Evolutionary conservation across 2,329 filamentous ascomycete species (phyloP).

Genomic region (Pseudogymnoascus sp.): DNA sequence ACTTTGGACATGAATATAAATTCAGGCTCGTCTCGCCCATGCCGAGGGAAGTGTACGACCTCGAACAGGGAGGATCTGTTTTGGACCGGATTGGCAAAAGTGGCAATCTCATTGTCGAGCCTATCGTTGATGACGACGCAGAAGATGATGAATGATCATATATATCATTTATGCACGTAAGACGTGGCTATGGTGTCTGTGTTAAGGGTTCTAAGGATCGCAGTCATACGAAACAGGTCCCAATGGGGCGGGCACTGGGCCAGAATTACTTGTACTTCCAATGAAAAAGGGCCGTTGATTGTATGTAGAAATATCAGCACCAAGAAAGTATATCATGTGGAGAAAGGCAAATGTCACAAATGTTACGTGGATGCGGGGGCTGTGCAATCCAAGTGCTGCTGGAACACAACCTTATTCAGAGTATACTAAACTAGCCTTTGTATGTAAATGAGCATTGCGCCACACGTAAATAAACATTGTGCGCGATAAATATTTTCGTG

Average conservation of each 20-base stretch:
- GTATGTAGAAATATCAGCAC: not conserved
- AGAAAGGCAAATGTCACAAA: not conserved
- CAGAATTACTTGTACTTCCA: not conserved
- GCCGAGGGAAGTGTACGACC: constrained; percentile 71
- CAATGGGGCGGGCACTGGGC: not conserved
- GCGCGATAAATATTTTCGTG: not conserved
- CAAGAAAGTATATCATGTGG: not conserved
- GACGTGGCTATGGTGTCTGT: not conserved
- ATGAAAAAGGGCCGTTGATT: not conserved
- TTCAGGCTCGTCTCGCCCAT: constrained; percentile 81
- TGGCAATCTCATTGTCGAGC: constrained; percentile 83
- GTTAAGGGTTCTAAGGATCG: not conserved
- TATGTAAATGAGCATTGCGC: not conserved
- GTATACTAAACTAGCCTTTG: not conserved
- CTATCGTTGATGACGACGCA: constrained; percentile 35
- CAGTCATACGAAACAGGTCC: not conserved
- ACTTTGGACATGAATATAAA: constrained; percentile 72
- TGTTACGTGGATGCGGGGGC: constrained; percentile 2
- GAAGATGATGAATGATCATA: constrained; percentile 13
- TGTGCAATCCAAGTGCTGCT: constrained; percentile 1
- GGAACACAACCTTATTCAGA: not conserved
- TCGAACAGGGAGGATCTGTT: constrained; percentile 57
- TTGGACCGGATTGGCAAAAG: constrained; percentile 68
- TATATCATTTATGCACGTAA: not conserved
- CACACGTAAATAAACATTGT: not conserved